Conservation (phyloP, 371 early-diverging fungal genomes). For the Mucor ambiguus region DNA sequence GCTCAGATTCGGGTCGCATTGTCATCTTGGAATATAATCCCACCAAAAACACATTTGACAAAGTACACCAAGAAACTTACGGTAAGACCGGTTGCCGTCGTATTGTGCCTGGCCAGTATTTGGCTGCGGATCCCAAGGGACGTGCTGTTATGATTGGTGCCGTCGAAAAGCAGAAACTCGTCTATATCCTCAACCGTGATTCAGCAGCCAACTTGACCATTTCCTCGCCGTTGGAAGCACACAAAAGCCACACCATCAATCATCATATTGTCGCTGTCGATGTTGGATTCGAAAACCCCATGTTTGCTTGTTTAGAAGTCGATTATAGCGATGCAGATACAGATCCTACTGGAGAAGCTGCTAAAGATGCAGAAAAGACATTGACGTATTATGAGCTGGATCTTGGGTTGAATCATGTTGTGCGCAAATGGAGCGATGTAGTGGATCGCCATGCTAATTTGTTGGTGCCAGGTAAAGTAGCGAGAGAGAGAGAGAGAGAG, state of each 20-base stretch:
- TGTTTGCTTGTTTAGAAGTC: constrained; percentile 93
- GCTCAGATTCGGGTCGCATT: constrained; percentile 91
- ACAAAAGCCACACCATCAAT: constrained; percentile 79
- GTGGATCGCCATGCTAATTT: constrained; percentile 80
- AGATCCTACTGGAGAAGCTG: constrained; percentile 80
- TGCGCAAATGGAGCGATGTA: constrained; percentile 89
- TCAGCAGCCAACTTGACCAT: constrained; percentile 84
- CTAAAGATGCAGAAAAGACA: constrained; percentile 75
- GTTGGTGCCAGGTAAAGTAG: constrained; percentile 71
- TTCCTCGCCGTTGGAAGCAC: constrained; percentile 95
- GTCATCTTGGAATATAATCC: constrained; percentile 91
- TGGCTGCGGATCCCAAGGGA: constrained; percentile 96
- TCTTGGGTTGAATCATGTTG: constrained; percentile 97
- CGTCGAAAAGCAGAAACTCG: constrained; percentile 93
- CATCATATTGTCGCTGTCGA: constrained; percentile 87
- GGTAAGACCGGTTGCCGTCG: constrained; percentile 95
- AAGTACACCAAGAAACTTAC: constrained; percentile 92
- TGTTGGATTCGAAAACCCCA: constrained; percentile 98
- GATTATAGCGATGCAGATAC: constrained; percentile 86
- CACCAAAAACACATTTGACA: constrained; percentile 71
- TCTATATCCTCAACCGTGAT: constrained; percentile 95
- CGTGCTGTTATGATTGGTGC: constrained; percentile 96
- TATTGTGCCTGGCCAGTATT: constrained; percentile 93
- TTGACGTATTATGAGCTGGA: constrained; percentile 97
- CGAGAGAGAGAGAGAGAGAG: background rate